A percentile compares a stretch with the other conserved stretches of the same genome.
These are phyloP conservation scores for Petrea volubilis DNA, from an alignment of 257 asterid species.

Conservation along the genomic window DNA sequence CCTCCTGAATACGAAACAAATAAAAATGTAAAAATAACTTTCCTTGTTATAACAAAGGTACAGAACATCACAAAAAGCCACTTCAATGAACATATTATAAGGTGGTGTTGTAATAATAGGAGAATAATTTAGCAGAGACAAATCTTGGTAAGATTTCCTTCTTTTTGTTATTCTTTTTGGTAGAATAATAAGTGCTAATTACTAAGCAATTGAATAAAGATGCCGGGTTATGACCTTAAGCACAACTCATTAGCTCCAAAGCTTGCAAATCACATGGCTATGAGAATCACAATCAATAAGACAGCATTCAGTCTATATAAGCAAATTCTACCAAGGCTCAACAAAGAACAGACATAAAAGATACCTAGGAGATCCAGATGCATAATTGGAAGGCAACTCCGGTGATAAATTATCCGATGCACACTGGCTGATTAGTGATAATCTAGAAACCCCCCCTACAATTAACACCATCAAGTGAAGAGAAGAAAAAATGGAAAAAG, in stretches of 20 bases:
- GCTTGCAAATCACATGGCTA: not conserved
- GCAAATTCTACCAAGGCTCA: not conserved
- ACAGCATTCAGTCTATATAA: not conserved
- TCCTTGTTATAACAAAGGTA: not conserved
- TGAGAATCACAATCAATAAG: not conserved
- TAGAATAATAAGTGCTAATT: not conserved
- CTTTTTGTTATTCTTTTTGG: too few species aligned
- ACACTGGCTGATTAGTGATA: constrained; percentile 32
- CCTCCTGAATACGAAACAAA: constrained; percentile 30
- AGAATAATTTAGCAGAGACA: too few species aligned
- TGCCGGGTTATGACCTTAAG: not conserved
- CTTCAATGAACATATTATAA: not conserved
- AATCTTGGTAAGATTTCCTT: too few species aligned
- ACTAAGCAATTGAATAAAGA: not conserved
- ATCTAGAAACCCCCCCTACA: constrained; percentile 44
- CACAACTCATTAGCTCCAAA: not conserved
- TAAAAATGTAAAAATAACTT: not conserved
- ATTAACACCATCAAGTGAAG: constrained; percentile 6
- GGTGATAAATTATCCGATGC: constrained; percentile 35
- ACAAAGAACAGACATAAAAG: constrained; percentile 2
- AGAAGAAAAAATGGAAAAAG: not conserved
- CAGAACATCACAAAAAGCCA: not conserved
- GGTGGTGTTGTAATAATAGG: too few species aligned
- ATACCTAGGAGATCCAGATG: constrained; percentile 44
- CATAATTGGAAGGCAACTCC: constrained; percentile 33